Conservation (phyloP, 257 asterid genomes). For the Nicotiana attenuata region DNA sequence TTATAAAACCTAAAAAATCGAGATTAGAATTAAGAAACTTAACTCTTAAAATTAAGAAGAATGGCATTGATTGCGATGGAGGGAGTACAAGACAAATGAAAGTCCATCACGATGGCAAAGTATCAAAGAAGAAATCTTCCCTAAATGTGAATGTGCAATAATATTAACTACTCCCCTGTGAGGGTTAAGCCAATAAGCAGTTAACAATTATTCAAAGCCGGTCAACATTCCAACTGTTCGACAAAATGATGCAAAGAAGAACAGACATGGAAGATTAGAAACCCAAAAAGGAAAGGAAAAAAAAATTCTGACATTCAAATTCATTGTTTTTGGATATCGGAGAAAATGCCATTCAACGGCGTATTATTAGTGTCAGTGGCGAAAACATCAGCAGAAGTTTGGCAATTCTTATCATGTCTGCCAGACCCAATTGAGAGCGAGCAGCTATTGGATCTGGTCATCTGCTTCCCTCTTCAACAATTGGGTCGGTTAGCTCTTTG, state of each 20-base stretch:
- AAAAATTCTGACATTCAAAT: background rate
- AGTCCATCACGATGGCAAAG: too few species aligned
- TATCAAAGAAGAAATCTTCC: too few species aligned
- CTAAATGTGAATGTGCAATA: too few species aligned
- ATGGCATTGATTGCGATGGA: too few species aligned
- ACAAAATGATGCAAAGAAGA: background rate
- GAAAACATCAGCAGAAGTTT: conserved; percentile 29
- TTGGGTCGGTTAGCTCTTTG: conserved; percentile 34
- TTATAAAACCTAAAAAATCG: too few species aligned
- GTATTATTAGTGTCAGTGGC: conserved; percentile 31
- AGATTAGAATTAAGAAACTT: too few species aligned
- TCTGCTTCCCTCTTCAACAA: conserved; percentile 44
- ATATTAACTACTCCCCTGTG: too few species aligned
- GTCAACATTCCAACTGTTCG: background rate
- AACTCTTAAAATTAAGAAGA: too few species aligned
- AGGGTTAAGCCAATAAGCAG: background rate
- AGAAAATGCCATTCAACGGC: conserved; percentile 39
- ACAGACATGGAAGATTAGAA: background rate
- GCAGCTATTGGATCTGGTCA: conserved; percentile 36
- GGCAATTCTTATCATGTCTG: conserved; percentile 41
- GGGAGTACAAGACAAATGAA: too few species aligned
- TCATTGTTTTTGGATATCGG: background rate
- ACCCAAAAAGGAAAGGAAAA: background rate
- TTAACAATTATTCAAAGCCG: background rate
- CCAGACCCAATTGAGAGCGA: conserved; percentile 38